A percentile compares a stretch with the other conserved stretches of the same genome.
phyloP scores from a whole-genome alignment of 306 rosid genomes.

The Styphnolobium japonicum region DNA sequence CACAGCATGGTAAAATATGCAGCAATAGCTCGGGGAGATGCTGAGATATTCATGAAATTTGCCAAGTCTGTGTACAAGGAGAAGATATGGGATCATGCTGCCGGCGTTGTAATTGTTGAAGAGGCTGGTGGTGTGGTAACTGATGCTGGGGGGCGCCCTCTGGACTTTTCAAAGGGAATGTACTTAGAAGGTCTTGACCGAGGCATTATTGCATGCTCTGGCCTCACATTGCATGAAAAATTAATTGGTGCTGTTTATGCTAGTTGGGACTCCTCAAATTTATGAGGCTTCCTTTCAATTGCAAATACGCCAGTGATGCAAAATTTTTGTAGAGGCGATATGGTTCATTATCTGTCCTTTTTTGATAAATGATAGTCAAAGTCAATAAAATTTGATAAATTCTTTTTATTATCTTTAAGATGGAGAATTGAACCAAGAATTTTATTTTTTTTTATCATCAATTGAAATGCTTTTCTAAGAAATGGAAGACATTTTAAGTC shows the following conservation, averaged over 20 bases:
- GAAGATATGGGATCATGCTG: conserved; percentile 97
- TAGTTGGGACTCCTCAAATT: conserved; percentile 92
- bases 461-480: too few relatives aligned
- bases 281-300: conserved; percentile 40
- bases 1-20: conserved; percentile 97
- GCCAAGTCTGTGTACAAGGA: conserved; percentile 75
- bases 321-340: conserved; percentile 24
- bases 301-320: conserved; percentile 1
- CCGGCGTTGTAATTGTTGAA: conserved; percentile 86
- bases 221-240: conserved; percentile 69
- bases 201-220: conserved; percentile 85
- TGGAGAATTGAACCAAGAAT: too few relatives aligned
- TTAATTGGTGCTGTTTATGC: conserved; percentile 80
- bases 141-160: conserved; percentile 77
- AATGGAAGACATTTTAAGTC: too few relatives aligned
- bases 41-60: conserved; percentile 92
- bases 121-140: conserved; percentile 95
- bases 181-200: conserved; percentile 85
- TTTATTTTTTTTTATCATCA: too few relatives aligned
- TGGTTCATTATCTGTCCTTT: not conserved
- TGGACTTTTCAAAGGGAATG: conserved; percentile 78
- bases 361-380: too few relatives aligned
- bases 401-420: too few relatives aligned
- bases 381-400: too few relatives aligned
- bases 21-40: conserved; percentile 90